These are phyloP conservation scores for Canavalia ensiformis DNA, from an alignment of 306 rosid genomes.

Conservation along the genomic window DNA sequence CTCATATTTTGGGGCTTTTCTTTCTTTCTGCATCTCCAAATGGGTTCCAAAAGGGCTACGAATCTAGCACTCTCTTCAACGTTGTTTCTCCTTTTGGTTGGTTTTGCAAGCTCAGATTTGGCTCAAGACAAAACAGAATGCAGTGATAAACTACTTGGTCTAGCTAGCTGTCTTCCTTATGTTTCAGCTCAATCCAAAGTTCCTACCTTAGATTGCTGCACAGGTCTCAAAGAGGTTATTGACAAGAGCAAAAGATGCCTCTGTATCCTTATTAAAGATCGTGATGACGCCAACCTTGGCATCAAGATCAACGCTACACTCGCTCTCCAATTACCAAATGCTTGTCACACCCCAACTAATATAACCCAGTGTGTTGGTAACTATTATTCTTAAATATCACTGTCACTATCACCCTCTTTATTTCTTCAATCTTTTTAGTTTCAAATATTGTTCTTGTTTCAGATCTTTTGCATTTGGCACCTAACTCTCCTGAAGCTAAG, in stretches of 20 bases:
- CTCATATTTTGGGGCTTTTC: not conserved
- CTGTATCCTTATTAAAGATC: slow-evolving; percentile 74
- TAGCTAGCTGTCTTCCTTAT: slow-evolving; percentile 72
- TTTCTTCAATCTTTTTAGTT: not conserved
- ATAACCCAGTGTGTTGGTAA: slow-evolving; percentile 70
- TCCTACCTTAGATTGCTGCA: slow-evolving; percentile 79
- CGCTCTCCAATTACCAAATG: slow-evolving; percentile 63
- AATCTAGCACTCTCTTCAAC: slow-evolving; percentile 34
- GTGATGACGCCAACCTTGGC: slow-evolving; percentile 79
- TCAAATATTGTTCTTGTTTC: slow-evolving; percentile 31
- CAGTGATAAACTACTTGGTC: slow-evolving; percentile 59
- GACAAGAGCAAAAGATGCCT: slow-evolving; percentile 71
- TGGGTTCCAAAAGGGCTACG: slow-evolving; percentile 41
- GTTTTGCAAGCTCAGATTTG: slow-evolving; percentile 55
- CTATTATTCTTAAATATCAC: not conserved
- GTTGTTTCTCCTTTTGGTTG: slow-evolving; percentile 48
- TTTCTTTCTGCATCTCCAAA: not conserved
- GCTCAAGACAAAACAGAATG: slow-evolving; percentile 81
- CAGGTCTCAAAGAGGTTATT: slow-evolving; percentile 64
- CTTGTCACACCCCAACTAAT: slow-evolving; percentile 65
- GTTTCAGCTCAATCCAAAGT: slow-evolving; percentile 66
- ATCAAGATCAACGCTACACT: slow-evolving; percentile 66
- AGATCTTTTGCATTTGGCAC: slow-evolving; percentile 79
- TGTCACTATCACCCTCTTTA: too few species aligned
- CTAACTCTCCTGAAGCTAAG: slow-evolving; percentile 70